phyloP scores from a whole-genome alignment of 2,329 filamentous ascomycete genomes.

The Epichloe gansuensis region DNA sequence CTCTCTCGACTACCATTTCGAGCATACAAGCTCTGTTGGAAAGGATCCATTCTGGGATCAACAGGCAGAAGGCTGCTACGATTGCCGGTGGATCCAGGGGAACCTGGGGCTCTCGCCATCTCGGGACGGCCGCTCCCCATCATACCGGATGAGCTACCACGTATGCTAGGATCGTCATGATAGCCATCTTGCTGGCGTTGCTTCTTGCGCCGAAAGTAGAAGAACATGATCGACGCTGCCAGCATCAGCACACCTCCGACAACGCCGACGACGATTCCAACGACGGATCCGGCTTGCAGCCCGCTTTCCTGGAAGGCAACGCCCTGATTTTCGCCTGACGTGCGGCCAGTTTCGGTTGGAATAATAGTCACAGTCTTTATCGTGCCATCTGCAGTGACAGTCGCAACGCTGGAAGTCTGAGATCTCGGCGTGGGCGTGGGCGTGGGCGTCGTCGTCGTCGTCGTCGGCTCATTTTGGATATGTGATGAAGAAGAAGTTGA shows the following conservation, averaged over 20 bases:
- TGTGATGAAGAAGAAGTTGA: neutral
- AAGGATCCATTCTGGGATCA: slow-evolving; percentile 53
- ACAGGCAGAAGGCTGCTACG: slow-evolving; percentile 43
- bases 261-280: slow-evolving; percentile 41
- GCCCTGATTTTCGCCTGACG: slow-evolving; percentile 8
- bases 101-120: slow-evolving; percentile 24
- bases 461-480: neutral
- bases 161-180: slow-evolving; percentile 32
- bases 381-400: slow-evolving; percentile 41
- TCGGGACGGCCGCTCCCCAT: slow-evolving; percentile 31
- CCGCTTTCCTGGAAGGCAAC: slow-evolving; percentile 12
- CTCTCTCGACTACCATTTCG: slow-evolving; percentile 51
- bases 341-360: slow-evolving; percentile 24
- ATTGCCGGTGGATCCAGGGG: slow-evolving; percentile 29
- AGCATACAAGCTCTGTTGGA: slow-evolving; percentile 42
- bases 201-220: slow-evolving; percentile 33
- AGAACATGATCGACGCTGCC: slow-evolving; percentile 26
- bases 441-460: neutral
- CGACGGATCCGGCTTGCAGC: slow-evolving; percentile 35
- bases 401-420: slow-evolving; percentile 21
- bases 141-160: slow-evolving; percentile 39
- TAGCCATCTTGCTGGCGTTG: slow-evolving; percentile 29
- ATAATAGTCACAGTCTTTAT: slow-evolving; percentile 43
- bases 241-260: slow-evolving; percentile 30
- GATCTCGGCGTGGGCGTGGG: slow-evolving; percentile 7